phyloP scores from a whole-genome alignment of 148 eudicot genomes.

The Cornus suecica region DNA sequence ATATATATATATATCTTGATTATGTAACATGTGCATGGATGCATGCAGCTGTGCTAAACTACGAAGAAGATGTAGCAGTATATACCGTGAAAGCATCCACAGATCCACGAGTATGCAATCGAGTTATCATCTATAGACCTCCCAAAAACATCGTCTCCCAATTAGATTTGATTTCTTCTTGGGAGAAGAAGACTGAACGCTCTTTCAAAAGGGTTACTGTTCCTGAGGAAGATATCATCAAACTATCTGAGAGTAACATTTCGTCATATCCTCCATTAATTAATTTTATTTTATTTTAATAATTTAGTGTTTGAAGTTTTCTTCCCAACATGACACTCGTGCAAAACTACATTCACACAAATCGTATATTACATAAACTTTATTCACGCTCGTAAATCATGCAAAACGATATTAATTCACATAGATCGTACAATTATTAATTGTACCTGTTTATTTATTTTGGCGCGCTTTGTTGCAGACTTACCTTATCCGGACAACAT shows the following conservation, averaged over 20 bases:
- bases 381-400: too few relatives aligned
- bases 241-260: slow-evolving; percentile 17
- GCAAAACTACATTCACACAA: too few relatives aligned
- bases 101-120: slow-evolving; percentile 17
- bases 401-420: too few relatives aligned
- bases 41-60: slow-evolving; percentile 19
- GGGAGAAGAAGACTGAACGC: slow-evolving; percentile 26
- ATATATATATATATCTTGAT: too few relatives aligned
- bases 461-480: slow-evolving; percentile 2
- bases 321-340: too few relatives aligned
- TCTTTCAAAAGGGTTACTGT: slow-evolving; percentile 1
- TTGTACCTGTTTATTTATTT: background rate
- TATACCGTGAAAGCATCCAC: slow-evolving; percentile 20
- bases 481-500: slow-evolving; percentile 21
- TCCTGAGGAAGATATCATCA: slow-evolving; percentile 19
- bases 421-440: too few relatives aligned
- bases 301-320: too few relatives aligned
- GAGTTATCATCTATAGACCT: slow-evolving; percentile 19
- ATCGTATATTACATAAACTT: too few relatives aligned
- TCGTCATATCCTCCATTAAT: background rate
- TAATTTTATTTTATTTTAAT: too few relatives aligned
- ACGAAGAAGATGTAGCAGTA: slow-evolving; percentile 24
- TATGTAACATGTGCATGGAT: background rate
- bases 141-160: slow-evolving; percentile 16
- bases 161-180: slow-evolving; percentile 19